Conservation (phyloP, 176 grass and related monocot species). For the Triticum aestivum region IWGSC_CS_RefSeq_v2.1 NC_057802.1:113219490-113219989, state of each 20-base stretch:
- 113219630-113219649: neutral
- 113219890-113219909: neutral
- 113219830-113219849: neutral
- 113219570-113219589: neutral
- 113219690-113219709: no score
- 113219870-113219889: neutral
- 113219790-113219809: conserved; percentile 21
- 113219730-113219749: conserved; percentile 9
- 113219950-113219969: no score
- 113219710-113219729: no score
- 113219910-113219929: no score
- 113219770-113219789: conserved; percentile 8
- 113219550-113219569: neutral
- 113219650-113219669: neutral
- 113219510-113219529: neutral
- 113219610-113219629: neutral
- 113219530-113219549: neutral
- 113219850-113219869: neutral
- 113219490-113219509: no score
- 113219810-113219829: neutral
- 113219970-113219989: no score
- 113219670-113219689: neutral
- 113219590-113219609: neutral
- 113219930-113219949: no score
- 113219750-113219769: neutral